Evolutionary conservation across 176 grass and related monocot genomes (phyloP).

Genomic region (Panicum miliaceum): DNA sequence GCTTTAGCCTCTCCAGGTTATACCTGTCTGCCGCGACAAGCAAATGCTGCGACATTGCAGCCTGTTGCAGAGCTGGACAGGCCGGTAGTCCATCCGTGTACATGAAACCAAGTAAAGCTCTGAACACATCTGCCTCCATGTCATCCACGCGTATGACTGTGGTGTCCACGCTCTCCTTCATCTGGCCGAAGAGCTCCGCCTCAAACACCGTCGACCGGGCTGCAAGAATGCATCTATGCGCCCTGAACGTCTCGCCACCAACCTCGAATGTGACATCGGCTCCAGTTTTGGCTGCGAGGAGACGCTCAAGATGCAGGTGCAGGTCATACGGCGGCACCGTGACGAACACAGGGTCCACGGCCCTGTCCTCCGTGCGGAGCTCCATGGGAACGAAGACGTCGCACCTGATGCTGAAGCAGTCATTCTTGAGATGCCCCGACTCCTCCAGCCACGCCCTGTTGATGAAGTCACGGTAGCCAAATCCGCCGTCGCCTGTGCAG

Average conservation of each 20-base stretch:
- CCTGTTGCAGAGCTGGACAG: not conserved
- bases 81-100: not conserved
- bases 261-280: not conserved
- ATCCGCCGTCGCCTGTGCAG: not conserved
- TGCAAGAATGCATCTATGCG: conserved; percentile 4
- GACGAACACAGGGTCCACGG: not conserved
- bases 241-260: not conserved
- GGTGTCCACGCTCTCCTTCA: not conserved
- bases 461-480: not conserved
- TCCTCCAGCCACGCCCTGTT: not conserved
- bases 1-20: not conserved
- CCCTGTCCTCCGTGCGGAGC: not conserved
- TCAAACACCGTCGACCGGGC: conserved; percentile 4
- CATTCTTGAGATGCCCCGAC: not conserved
- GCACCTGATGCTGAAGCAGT: conserved; percentile 16
- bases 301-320: not conserved
- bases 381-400: not conserved
- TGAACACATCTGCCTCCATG: not conserved
- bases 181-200: not conserved
- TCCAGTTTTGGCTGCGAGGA: not conserved
- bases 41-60: not conserved
- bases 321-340: not conserved
- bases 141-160: not conserved
- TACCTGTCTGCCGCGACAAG: conserved; percentile 5
- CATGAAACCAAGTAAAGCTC: not conserved